These are phyloP conservation scores for Phytopythium delawarense DNA, from an alignment of 352 stramenopile species.

Conservation along the genomic window DNA sequence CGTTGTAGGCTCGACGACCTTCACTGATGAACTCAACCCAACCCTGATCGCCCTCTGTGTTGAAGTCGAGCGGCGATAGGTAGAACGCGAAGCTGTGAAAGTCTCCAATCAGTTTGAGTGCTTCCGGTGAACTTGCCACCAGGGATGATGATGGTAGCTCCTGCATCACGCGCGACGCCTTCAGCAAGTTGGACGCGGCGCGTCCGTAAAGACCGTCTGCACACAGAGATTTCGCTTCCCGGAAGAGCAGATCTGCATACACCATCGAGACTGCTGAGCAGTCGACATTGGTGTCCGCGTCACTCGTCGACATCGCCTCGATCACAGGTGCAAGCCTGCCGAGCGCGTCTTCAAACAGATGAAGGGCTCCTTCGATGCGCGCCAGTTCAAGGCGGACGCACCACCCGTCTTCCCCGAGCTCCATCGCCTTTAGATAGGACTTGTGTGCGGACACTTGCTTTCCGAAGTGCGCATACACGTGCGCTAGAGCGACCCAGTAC, in stretches of 20 bases:
- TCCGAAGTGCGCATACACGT: constrained; percentile 79
- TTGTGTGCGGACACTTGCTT: constrained; percentile 76
- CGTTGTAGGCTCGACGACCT: constrained; percentile 55
- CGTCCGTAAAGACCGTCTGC: constrained; percentile 72
- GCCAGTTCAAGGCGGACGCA: constrained; percentile 74
- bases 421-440: constrained; percentile 74
- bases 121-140: constrained; percentile 29
- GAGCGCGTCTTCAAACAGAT: constrained; percentile 71
- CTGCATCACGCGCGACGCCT: constrained; percentile 52
- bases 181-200: constrained; percentile 52
- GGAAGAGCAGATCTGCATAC: constrained; percentile 67
- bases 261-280: constrained; percentile 43
- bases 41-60: constrained; percentile 12
- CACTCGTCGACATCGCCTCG: constrained; percentile 1
- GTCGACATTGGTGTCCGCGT: constrained; percentile 11
- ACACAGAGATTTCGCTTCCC: constrained; percentile 74
- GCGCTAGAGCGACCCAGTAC: constrained; percentile 71
- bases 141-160: constrained; percentile 20
- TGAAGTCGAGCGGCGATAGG: constrained; percentile 66
- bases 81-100: constrained; percentile 84
- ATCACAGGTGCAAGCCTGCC: constrained; percentile 47
- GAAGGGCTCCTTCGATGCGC: constrained; percentile 69
- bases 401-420: constrained; percentile 61
- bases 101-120: constrained; percentile 72
- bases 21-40: constrained; percentile 66